Evolutionary conservation across 495 filamentous ascomycete species (phyloP).

Genomic region (Penicillium canescens): DNA sequence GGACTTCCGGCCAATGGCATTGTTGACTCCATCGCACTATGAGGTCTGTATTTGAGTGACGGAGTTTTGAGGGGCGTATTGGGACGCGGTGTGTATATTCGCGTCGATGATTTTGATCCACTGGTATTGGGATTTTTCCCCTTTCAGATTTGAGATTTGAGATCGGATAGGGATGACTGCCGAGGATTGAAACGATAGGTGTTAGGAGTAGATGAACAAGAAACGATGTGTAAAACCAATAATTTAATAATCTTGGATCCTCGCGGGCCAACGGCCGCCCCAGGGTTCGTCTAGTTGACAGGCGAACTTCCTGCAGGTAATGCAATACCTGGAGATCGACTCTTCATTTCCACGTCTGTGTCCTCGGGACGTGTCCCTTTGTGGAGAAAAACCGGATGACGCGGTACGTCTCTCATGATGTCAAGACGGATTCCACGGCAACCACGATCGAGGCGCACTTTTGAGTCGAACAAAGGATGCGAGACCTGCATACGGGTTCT

Average conservation of each 20-base stretch:
- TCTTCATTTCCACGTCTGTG: conserved; percentile 17
- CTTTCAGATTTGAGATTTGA: background rate
- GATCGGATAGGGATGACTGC: conserved; percentile 1
- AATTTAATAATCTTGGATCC: conserved; percentile 10
- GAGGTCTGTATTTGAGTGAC: background rate
- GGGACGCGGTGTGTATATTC: conserved; percentile 9
- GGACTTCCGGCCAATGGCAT: conserved; percentile 12
- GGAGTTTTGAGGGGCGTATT: background rate
- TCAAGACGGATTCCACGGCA: conserved; percentile 3
- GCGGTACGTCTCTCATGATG: conserved; percentile 1
- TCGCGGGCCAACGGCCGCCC: conserved; percentile 32
- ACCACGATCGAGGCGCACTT: conserved; percentile 3
- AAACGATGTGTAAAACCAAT: background rate
- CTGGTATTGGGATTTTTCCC: background rate
- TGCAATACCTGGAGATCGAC: conserved; percentile 9
- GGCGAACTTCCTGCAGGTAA: conserved; percentile 22
- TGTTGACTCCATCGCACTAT: conserved; percentile 22
- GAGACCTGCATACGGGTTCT: background rate
- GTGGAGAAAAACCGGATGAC: conserved; percentile 1
- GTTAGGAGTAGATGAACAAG: background rate
- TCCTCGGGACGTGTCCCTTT: conserved; percentile 17
- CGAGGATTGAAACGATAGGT: conserved; percentile 2
- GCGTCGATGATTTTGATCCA: background rate
- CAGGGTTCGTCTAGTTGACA: conserved; percentile 31
- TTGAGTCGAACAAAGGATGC: conserved; percentile 1